These are phyloP conservation scores for Reutealis trisperma DNA, from an alignment of 345 rosid species.

Conservation along the genomic window DNA sequence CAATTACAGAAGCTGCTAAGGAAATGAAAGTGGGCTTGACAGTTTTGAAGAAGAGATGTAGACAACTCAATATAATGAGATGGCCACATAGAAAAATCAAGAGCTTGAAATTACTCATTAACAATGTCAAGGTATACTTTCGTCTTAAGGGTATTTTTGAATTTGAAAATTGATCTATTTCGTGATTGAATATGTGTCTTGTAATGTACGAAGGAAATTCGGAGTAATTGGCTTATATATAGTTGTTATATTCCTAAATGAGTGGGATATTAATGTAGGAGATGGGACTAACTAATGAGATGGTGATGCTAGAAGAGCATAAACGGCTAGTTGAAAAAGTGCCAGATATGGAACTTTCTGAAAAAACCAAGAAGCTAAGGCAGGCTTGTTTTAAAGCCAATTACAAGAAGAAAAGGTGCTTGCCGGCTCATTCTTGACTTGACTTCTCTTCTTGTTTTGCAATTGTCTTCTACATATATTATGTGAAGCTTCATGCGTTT, in stretches of 20 bases:
- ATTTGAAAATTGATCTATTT: too few relatives aligned
- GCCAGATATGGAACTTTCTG: constrained; percentile 50
- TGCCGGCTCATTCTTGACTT: constrained; percentile 10
- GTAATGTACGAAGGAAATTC: too few relatives aligned
- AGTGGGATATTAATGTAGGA: constrained; percentile 26
- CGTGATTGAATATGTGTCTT: not conserved
- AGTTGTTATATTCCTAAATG: too few relatives aligned
- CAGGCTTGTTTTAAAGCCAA: constrained; percentile 71
- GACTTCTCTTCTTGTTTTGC: not conserved
- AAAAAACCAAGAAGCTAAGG: constrained; percentile 55
- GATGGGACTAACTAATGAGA: constrained; percentile 45
- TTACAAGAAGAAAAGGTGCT: constrained; percentile 49
- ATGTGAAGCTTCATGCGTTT: too few relatives aligned
- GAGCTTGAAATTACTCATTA: constrained; percentile 64
- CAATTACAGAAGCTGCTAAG: constrained; percentile 65
- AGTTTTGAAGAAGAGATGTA: constrained; percentile 68
- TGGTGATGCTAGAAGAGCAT: constrained; percentile 50
- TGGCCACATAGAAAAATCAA: constrained; percentile 68
- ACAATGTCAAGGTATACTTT: constrained; percentile 58
- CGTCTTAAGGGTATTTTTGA: not conserved
- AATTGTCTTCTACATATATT: too few relatives aligned
- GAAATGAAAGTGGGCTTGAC: constrained; percentile 73
- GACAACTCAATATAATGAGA: constrained; percentile 67
- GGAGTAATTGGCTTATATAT: too few relatives aligned
- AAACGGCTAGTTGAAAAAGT: constrained; percentile 37